These are phyloP conservation scores for Irpex lacteus DNA, from an alignment of 1,284 basidiomycete species.

Conservation along the genomic window DNA sequence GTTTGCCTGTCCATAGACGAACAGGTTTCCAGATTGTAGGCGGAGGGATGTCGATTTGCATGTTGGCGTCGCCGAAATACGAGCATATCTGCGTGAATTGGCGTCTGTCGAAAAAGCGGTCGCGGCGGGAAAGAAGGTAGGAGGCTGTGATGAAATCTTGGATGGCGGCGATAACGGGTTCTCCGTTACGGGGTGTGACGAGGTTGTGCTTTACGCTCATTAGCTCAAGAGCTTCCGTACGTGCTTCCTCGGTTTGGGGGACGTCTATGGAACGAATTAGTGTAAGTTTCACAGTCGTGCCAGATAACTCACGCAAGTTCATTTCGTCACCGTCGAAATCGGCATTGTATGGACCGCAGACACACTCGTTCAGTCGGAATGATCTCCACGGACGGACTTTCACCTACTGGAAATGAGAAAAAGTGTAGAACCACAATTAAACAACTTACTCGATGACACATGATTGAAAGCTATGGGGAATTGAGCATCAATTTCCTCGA, in stretches of 20 bases:
- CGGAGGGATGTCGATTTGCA: slow-evolving; percentile 94
- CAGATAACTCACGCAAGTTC: slow-evolving; percentile 82
- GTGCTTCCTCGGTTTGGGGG: slow-evolving; percentile 97
- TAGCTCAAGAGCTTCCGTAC: slow-evolving; percentile 95
- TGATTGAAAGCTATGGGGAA: slow-evolving; percentile 83
- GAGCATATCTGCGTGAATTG: slow-evolving; percentile 98
- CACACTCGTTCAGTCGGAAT: slow-evolving; percentile 98
- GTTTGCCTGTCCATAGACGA: slow-evolving; percentile 97
- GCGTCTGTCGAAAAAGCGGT: slow-evolving; percentile 91
- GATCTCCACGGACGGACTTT: slow-evolving; percentile 98
- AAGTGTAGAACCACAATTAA: not conserved
- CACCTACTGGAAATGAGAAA: slow-evolving; percentile 39
- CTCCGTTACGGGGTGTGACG: slow-evolving; percentile 95
- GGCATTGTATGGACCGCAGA: slow-evolving; percentile 98
- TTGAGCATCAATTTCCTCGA: slow-evolving; percentile 15
- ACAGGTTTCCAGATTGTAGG: slow-evolving; percentile 94
- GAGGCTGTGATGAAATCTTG: slow-evolving; percentile 99
- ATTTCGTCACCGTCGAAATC: slow-evolving; percentile 99
- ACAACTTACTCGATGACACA: slow-evolving; percentile 86
- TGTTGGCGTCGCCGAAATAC: slow-evolving; percentile 88
- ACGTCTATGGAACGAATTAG: slow-evolving; percentile 61
- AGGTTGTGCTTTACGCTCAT: slow-evolving; percentile 99
- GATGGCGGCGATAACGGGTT: slow-evolving; percentile 98
- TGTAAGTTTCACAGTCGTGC: not conserved
- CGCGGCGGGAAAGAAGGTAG: slow-evolving; percentile 90